Evolutionary conservation across 306 rosid genomes (phyloP), one percentile per base, ranked within the genome.

Genomic region (Styphnolobium japonicum): DNA sequence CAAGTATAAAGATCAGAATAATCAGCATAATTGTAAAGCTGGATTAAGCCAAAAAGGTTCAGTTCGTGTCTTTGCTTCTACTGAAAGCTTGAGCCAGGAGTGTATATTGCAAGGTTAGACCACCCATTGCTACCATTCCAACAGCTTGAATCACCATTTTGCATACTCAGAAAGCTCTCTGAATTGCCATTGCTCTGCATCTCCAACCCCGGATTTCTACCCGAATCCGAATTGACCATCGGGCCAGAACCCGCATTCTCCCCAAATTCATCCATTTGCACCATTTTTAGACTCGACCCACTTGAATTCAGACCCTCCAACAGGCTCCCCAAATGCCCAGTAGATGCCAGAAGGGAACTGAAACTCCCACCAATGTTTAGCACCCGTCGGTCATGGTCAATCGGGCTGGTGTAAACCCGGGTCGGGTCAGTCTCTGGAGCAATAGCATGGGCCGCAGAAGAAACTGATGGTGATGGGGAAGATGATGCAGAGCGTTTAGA

Each of bases 91-190:
- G 98, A 85, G 55, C 96, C 92, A 46, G 97, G 96, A n/a, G 97
- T 89, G 81, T 86, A 92, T 71, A 94, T 94, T n/a, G 98, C 91
- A 68, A 90, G 97, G 64, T 90, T 92, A 51, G 97, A 91, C 98
- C 98, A 94, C 4, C 88, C 96, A 85, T 76, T 84, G 74, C 86
- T 80, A 39, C 88, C 86, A 68, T 74, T 82, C 96, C 98, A 94
- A 83, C 85, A 90, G 83, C 83, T 88, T 37, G 93, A 84, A 75
- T 88, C 97, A 25, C 90, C 93, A 78, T 63, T 91, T 53, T 86
- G 88, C 76, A 87, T 29, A 61, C 90, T 83, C 84, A 90, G 57
- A 71, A 83, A 88, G 57, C 76, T 81, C 84, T 68, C 92, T 3
- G 91, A 85, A 67, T 79, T 79, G 36, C 81, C 75, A 66, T 68